phyloP scores from a whole-genome alignment of 352 stramenopile genomes.

The Phytophthora pinifolia region DNA sequence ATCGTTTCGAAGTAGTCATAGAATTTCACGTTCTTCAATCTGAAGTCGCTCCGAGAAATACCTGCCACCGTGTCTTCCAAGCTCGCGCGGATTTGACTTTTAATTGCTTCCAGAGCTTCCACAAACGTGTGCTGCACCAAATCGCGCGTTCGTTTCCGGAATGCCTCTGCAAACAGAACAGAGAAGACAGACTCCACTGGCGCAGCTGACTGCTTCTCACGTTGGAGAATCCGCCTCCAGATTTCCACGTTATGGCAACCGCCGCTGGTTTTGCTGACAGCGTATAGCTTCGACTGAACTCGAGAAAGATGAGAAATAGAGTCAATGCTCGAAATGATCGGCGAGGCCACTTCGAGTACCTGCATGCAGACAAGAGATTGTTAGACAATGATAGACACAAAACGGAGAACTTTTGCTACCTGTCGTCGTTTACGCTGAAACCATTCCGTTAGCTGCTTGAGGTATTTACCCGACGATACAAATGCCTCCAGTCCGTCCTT shows the following conservation, averaged over 20 bases:
- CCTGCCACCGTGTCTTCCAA: slow-evolving; percentile 30
- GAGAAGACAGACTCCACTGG: slow-evolving; percentile 53
- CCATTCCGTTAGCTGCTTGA: slow-evolving; percentile 36
- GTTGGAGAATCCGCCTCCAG: slow-evolving; percentile 31
- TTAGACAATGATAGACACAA: neutral
- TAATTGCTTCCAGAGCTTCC: slow-evolving; percentile 72
- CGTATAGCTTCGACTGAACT: slow-evolving; percentile 57
- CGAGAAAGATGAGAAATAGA: slow-evolving; percentile 61
- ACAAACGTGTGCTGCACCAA: slow-evolving; percentile 78
- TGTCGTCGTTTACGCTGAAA: slow-evolving; percentile 37
- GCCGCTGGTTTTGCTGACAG: slow-evolving; percentile 35
- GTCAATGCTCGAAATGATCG: slow-evolving; percentile 55
- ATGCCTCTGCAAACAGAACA: slow-evolving; percentile 59
- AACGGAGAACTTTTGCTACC: slow-evolving; percentile 23
- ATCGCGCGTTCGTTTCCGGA: slow-evolving; percentile 62
- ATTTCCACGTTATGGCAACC: slow-evolving; percentile 38
- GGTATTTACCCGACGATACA: slow-evolving; percentile 32
- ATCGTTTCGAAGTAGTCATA: slow-evolving; percentile 81
- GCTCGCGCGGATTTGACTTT: slow-evolving; percentile 50
- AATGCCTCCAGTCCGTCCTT: slow-evolving; percentile 32
- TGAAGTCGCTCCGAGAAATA: slow-evolving; percentile 25
- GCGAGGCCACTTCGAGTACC: slow-evolving; percentile 40
- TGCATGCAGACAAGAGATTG: slow-evolving; percentile 17
- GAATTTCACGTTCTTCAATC: slow-evolving; percentile 57
- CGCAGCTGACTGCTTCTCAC: slow-evolving; percentile 7